Evolutionary conservation across 768 basidiomycete genomes (phyloP), one percentile per base, ranked within the genome.

Genomic region (Multifurca ochricompacta): DNA sequence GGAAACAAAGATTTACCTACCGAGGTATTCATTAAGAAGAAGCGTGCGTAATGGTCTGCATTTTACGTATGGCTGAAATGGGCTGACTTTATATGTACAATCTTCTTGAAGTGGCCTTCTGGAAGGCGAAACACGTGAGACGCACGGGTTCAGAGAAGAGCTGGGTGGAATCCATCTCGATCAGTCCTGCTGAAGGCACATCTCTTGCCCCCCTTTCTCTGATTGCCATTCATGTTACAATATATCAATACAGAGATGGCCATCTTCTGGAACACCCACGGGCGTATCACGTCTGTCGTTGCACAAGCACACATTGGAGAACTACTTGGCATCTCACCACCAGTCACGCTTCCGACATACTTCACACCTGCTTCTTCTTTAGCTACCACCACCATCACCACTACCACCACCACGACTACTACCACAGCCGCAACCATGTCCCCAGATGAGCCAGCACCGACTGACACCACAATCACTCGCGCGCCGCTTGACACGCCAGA

Each of bases 241-340:
- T 13, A 6, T n/a, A n/a, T n/a, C n/a, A 28, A n/a, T 25, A 1
- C 56, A 84, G 88, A 90, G 65, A 73, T 91, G 27, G 82, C 70
- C 2, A 75, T 89, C 47, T 88, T 90, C 68, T 90, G 88, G 87
- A 91, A 90, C 63, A 82, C 76, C 0, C 83, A 88, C 63, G 66
- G 77, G n/a, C 78, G 85, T 4, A 76, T 87, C 40, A 70, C 74
- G 6, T 68, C 72, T 16, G 66, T 67, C 2, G 73, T 80, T 11
- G 84, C 85, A 0, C 64, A 75, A 56, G 75, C 73, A 0, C 85
- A 87, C 56, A 80, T 90, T 50, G 60, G 68, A n/a, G 76, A 78
- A 28, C 74, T 83, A 56, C 62, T 71, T 13, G 59, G 69, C 1
- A 66, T 86, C 21, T 73, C 78, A 1, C 84, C 85, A 0, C 67